These are phyloP conservation scores for Dactylellina cionopaga DNA, from an alignment of 2,329 filamentous ascomycete genomes.

Conservation along the genomic window DNA sequence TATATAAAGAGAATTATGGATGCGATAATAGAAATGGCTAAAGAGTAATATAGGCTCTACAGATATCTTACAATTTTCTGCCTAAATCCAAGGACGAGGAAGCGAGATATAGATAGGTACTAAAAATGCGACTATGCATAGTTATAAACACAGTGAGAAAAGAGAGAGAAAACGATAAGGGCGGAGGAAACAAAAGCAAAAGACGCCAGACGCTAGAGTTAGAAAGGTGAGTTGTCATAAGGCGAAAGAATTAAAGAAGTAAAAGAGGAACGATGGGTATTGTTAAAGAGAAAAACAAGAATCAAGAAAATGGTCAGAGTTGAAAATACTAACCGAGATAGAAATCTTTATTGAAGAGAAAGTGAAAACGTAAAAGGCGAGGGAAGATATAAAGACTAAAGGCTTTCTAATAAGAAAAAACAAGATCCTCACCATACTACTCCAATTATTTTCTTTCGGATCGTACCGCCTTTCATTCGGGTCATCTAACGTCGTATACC, in stretches of 20 bases:
- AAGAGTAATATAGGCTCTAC: no score
- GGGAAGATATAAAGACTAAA: no score
- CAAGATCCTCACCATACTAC: no score
- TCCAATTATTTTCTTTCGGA: conserved; percentile 15
- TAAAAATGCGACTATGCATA: neutral
- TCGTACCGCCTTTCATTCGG: conserved; percentile 26
- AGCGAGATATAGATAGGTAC: no score
- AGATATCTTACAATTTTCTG: no score
- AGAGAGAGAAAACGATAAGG: neutral
- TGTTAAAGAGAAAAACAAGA: neutral
- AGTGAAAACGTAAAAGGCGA: neutral
- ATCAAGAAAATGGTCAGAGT: neutral
- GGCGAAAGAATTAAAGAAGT: neutral
- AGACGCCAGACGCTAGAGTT: conserved; percentile 38
- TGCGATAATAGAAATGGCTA: no score
- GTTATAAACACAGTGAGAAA: neutral
- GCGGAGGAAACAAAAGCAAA: neutral
- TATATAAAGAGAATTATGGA: no score
- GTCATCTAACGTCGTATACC: conserved; percentile 32
- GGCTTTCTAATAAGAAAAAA: no score
- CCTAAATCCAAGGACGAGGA: no score
- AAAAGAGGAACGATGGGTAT: neutral
- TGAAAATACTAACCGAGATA: neutral
- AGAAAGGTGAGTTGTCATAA: neutral
- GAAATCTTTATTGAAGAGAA: neutral